Base-by-base conservation (phyloP, 352 stramenopile species). In the Pythium guiyangense region DNA sequence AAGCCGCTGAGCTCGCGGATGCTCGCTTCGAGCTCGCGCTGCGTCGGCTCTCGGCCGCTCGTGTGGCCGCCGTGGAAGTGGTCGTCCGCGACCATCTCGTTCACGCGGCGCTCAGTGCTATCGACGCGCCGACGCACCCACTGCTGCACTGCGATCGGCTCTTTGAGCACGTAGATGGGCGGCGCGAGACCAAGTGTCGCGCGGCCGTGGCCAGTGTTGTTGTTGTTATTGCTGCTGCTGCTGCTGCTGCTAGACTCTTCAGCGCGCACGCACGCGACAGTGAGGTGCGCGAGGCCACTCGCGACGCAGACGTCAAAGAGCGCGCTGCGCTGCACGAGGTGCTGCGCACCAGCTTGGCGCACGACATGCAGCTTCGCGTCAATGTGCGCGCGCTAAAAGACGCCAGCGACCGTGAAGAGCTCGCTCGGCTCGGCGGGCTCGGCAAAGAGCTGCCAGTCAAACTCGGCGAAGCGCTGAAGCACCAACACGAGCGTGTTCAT, bases 381-480 rank as follows among this genome's bases (percentile, higher is more conserved):
- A 53, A 94, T 84, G n/a, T n/a, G 75, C 26, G 71, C 68, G 37
- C 70, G 77, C 37, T 73, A 74, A 51, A 89, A 94, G 20, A 94
- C 70, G 22, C 84, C 84, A 1, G 84, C 86, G 42, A 88, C 81
- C 25, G 74, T 79, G 54, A 94, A 92, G 65, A 91, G 84, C 74
- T 94, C 84, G 63, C 86, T 92, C 25, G 81, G 90, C 77, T 94
- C 84, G 9, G 75, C 81, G 84, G n/a, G 84, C 37, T 88, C 79
- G 34, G 84, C 4, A 37, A 37, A 37, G 31, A 37, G 31, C 31
- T 37, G 31, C 31, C 31, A 37, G 31, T 25, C 46, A 27, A 51
- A n/a, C n/a, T n/a, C n/a, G n/a, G n/a, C n/a, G n/a, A 92, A 92
- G 56, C 82, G n/a, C n/a, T n/a, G n/a, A 50, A 90, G 71, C 18